Conservation (phyloP, 1,284 basidiomycete genomes). For the Sanghuangporus baumii region DNA sequence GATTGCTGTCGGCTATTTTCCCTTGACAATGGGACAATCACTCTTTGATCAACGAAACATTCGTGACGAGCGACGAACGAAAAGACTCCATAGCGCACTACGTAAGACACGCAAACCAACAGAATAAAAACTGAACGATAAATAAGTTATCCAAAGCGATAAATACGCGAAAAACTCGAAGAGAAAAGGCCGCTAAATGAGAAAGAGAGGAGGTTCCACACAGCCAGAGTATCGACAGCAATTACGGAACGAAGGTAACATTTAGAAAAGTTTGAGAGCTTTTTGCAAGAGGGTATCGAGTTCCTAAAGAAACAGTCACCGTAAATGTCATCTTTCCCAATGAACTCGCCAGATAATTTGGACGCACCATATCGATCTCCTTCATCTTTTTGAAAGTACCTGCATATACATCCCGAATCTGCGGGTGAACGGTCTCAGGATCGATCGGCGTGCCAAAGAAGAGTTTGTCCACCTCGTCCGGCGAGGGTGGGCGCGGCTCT, state of each 20-base stretch:
- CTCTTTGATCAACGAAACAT: no score
- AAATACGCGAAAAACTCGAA: neutral
- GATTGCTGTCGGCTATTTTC: no score
- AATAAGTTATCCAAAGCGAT: conserved; percentile 2
- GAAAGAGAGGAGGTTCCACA: neutral
- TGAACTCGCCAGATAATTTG: neutral
- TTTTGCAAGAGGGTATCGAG: conserved; percentile 16
- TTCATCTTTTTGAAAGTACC: conserved; percentile 70
- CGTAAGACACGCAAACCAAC: neutral
- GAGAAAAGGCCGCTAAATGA: neutral
- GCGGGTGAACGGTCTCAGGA: conserved; percentile 61
- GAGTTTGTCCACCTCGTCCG: conserved; percentile 64
- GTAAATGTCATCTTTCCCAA: neutral
- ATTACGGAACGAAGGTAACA: neutral
- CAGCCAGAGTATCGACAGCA: neutral
- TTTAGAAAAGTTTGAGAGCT: neutral
- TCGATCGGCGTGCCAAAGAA: conserved; percentile 68
- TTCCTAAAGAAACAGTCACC: conserved; percentile 5
- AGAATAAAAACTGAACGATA: neutral
- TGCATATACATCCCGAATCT: conserved; percentile 65
- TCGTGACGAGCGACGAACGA: no score
- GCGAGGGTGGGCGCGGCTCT: conserved; percentile 31
- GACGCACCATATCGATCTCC: conserved; percentile 69
- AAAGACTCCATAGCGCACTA: neutral
- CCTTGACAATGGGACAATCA: no score